Base-by-base conservation (phyloP, 495 filamentous ascomycete species). In the Neurospora sp. region DNA sequence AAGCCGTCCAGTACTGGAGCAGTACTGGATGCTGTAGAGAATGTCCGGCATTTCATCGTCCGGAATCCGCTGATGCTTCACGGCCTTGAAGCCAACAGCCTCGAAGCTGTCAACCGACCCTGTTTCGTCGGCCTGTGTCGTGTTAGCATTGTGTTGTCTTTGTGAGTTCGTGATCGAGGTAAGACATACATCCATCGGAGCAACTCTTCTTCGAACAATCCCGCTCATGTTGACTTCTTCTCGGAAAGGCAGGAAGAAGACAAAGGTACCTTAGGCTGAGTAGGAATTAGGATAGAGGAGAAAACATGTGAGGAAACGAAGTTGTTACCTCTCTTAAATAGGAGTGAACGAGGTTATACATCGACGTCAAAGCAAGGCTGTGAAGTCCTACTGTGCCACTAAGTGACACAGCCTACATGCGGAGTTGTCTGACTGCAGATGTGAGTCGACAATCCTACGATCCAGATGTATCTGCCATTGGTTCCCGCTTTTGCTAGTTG, bases 41-140 rank as follows among this genome's bases (percentile, higher is more conserved):
- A 82, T 54, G 41, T 81, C 80, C 9, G 81, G 79, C 38, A 81
- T 76, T 11, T 81, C 78, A 3, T 77, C 80, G 5, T 80, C 78
- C 23, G 37, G 62, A 54, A 78, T 71, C 12, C 69, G 44, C 11
- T 20, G n/a, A 59, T 42, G 7, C 14, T 44, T 39, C 18, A 71
- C 31, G 42, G 54, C n/a, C 71, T 76, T 75, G 39, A 72, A 69
- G 23, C 70, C 73, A 69, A 81, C 74, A 20, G 79, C 78, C 73
- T 79, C 78, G 35, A 76, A 81, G 73, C 79, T 79, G 38, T 71
- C 73, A 18, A 73, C 75, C 3, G 79, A 79, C 72, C 10, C 39
- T 9, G 48, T 31, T 14, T 72, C 73, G 54, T 74, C 70, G 16
- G 5, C n/a, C 70, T 74, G 70, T 12, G 5, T 62, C 3, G 1